Evolutionary conservation across 169 alveolate genomes (phyloP).

Genomic region (Plasmodium knowlesi): DNA sequence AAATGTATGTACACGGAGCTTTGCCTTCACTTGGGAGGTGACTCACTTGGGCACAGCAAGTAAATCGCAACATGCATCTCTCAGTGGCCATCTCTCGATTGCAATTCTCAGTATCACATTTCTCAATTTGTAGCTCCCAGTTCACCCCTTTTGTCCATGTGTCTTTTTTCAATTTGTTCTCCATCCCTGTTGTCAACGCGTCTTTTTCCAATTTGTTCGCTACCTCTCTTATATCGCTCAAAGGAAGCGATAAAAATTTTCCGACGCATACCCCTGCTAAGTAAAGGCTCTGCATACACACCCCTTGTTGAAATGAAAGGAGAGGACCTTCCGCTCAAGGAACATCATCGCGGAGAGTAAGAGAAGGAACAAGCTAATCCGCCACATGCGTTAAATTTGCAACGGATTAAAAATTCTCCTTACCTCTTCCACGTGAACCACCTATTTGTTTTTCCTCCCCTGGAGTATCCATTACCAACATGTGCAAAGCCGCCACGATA

Average conservation of each 20-base stretch:
- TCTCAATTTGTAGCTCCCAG: not conserved
- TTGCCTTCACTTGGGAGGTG: not conserved
- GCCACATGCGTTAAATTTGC: slow-evolving; percentile 3
- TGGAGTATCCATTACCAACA: not conserved
- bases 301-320: not conserved
- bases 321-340: not conserved
- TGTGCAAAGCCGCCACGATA: not conserved
- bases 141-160: not conserved
- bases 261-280: not conserved
- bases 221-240: not conserved
- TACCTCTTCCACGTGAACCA: not conserved
- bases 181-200: not conserved
- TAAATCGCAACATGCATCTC: not conserved
- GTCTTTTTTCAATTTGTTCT: not conserved
- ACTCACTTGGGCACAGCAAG: not conserved
- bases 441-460: not conserved
- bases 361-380: not conserved
- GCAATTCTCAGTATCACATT: not conserved
- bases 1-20: not conserved
- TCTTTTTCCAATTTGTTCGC: not conserved
- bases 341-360: not conserved
- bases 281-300: not conserved
- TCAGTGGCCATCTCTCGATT: not conserved
- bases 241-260: not conserved
- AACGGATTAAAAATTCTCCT: not conserved